Percentiles rank a stretch among this genome's conserved stretches.
Conservation (phyloP, 139 green algal species). For the Nannochloris sp. region DNA sequence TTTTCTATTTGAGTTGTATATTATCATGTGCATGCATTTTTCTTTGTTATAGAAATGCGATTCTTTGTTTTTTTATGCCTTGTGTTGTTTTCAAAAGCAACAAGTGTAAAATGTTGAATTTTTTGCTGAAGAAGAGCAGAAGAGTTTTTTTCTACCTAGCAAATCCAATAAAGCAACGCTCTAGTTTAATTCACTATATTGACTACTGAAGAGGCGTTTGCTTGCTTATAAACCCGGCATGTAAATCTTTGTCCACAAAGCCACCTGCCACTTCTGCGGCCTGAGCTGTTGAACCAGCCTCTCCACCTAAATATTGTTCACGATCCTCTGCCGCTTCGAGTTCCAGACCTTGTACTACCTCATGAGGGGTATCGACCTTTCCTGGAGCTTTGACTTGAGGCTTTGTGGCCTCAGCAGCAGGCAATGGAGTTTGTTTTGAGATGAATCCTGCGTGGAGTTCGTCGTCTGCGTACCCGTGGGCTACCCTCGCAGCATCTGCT, state of each 20-base stretch:
- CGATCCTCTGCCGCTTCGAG: not conserved
- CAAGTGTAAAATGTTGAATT: too few species aligned
- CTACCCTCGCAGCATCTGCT: not conserved
- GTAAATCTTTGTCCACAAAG: not conserved
- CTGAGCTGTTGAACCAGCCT: not conserved
- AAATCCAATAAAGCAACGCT: too few species aligned
- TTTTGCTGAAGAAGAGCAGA: too few species aligned
- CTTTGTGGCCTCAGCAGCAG: not conserved
- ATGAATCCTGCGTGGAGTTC: slow-evolving; percentile 8
- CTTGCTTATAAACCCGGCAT: slow-evolving; percentile 1
- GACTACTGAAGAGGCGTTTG: not conserved
- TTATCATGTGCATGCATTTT: too few species aligned
- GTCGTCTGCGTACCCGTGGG: slow-evolving; percentile 1
- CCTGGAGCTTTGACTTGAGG: not conserved
- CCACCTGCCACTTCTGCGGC: not conserved
- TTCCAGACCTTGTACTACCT: not conserved
- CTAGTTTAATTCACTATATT: too few species aligned
- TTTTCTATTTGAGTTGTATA: not conserved
- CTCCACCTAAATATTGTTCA: not conserved
- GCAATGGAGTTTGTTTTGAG: not conserved
- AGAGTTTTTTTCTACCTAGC: too few species aligned
- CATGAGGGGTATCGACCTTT: not conserved
- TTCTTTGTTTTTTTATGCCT: too few species aligned
- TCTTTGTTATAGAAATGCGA: too few species aligned
- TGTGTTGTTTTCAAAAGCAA: too few species aligned